A percentile compares a stretch with the other conserved stretches of the same genome.
Evolutionary conservation across 106 monocot genomes (phyloP).

Genomic region (Phalaenopsis equestris): DNA sequence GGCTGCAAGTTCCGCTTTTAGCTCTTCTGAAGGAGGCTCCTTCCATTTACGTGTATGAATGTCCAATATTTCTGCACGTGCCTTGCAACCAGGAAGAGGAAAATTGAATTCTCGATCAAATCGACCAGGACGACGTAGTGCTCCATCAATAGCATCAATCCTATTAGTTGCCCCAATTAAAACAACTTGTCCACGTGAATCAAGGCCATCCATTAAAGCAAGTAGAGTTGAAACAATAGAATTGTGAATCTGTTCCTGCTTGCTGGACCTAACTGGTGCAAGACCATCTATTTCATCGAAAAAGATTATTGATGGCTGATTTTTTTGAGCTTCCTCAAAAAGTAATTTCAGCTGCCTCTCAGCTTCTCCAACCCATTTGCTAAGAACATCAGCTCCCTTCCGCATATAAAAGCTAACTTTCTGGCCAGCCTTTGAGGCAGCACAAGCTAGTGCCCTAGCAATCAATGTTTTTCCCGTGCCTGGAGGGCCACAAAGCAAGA

Average conservation of each 20-base stretch:
- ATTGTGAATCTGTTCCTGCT: conserved; percentile 98
- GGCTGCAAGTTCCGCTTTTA: conserved; percentile 93
- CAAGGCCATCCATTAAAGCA: conserved; percentile 98
- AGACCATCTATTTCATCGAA: conserved; percentile 99
- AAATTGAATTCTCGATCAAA: conserved; percentile 97
- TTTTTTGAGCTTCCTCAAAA: conserved; percentile 96
- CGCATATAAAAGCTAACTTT: conserved; percentile 99
- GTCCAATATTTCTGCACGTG: conserved; percentile 87
- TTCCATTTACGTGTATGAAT: conserved; percentile 99
- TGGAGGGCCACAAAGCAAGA: conserved; percentile 89
- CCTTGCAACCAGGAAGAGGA: conserved; percentile 86
- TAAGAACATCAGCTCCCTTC: conserved; percentile 98
- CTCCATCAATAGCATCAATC: conserved; percentile 97
- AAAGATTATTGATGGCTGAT: conserved; percentile 98
- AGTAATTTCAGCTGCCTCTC: conserved; percentile 91
- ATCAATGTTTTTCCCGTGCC: conserved; percentile 99
- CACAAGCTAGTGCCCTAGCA: conserved; percentile 94
- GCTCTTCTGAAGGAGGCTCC: conserved; percentile 71
- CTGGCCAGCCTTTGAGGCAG: conserved; percentile 90
- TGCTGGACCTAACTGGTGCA: conserved; percentile 97
- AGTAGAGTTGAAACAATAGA: conserved; percentile 97
- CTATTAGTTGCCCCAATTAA: conserved; percentile 97
- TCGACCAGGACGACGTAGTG: conserved; percentile 88
- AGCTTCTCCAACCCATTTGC: conserved; percentile 99
- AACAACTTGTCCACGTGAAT: conserved; percentile 98